Percentiles rank a stretch among this genome's conserved stretches.
These are phyloP conservation scores for Glycyrrhiza uralensis DNA, from an alignment of 306 rosid species.

Conservation along the genomic window DNA sequence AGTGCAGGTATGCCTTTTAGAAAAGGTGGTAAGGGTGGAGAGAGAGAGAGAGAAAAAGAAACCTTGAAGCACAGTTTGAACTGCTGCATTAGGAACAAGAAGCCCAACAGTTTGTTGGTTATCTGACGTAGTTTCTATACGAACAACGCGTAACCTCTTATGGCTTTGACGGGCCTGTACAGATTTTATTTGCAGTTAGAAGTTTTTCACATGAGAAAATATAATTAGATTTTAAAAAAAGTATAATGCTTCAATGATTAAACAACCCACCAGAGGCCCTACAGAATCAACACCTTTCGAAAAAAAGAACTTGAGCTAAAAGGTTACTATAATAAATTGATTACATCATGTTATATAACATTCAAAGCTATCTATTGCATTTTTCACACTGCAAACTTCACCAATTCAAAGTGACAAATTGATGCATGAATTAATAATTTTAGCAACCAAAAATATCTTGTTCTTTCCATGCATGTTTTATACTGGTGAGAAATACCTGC, in stretches of 20 bases:
- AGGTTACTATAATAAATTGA: neutral
- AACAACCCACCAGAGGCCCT: neutral
- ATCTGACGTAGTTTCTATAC: slow-evolving; percentile 71
- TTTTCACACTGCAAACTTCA: neutral
- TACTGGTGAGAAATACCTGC: slow-evolving; percentile 59
- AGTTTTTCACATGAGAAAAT: neutral
- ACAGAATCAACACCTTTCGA: neutral
- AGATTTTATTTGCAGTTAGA: slow-evolving; percentile 19
- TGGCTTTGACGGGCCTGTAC: slow-evolving; percentile 62
- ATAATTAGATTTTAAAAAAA: neutral
- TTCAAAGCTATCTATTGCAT: neutral
- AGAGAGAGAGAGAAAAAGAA: slow-evolving; percentile 19
- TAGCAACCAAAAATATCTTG: neutral
- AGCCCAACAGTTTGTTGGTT: slow-evolving; percentile 74
- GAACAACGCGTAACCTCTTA: slow-evolving; percentile 75
- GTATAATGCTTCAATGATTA: neutral
- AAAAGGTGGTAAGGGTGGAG: neutral
- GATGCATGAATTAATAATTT: neutral
- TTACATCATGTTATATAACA: neutral
- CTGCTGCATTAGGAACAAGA: slow-evolving; percentile 78
- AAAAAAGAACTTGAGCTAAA: neutral
- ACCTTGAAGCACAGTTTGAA: slow-evolving; percentile 81
- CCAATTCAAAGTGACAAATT: neutral
- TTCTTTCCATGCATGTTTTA: neutral
- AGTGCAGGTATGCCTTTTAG: neutral